phyloP scores from a whole-genome alignment of 345 rosid species.

The Brassica cretica region DNA sequence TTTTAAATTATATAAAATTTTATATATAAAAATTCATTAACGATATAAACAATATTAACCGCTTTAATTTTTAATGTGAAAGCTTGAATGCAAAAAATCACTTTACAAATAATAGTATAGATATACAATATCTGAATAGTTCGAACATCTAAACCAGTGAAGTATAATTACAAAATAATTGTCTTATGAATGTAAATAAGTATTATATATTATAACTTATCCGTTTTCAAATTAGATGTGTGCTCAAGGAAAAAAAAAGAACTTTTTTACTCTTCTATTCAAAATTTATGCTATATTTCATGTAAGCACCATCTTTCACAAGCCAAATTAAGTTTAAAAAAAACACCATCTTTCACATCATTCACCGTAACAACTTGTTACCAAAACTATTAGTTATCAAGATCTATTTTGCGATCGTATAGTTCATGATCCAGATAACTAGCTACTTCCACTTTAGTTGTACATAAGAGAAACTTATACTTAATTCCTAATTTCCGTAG shows the following conservation, averaged over 20 bases:
- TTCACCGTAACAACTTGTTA: not conserved
- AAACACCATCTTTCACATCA: not conserved
- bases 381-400: not conserved
- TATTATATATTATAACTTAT: not conserved
- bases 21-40: too few species aligned
- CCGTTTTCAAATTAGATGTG: not conserved
- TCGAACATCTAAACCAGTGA: not conserved
- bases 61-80: too few species aligned
- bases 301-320: not conserved
- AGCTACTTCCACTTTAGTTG: not conserved
- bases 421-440: not conserved
- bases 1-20: too few species aligned
- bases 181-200: not conserved
- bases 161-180: not conserved
- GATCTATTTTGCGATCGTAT: not conserved
- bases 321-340: too few species aligned
- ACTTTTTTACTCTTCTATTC: not conserved
- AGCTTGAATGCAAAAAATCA: too few species aligned
- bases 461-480: too few species aligned
- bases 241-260: not conserved
- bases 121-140: not conserved
- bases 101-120: too few species aligned
- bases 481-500: not conserved
- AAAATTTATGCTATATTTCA: not conserved
- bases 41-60: too few species aligned